Percentiles rank a stretch among this genome's conserved stretches.
phyloP scores from a whole-genome alignment of 2,329 filamentous ascomycete species.

The Clonostachys byssicola region DNA sequence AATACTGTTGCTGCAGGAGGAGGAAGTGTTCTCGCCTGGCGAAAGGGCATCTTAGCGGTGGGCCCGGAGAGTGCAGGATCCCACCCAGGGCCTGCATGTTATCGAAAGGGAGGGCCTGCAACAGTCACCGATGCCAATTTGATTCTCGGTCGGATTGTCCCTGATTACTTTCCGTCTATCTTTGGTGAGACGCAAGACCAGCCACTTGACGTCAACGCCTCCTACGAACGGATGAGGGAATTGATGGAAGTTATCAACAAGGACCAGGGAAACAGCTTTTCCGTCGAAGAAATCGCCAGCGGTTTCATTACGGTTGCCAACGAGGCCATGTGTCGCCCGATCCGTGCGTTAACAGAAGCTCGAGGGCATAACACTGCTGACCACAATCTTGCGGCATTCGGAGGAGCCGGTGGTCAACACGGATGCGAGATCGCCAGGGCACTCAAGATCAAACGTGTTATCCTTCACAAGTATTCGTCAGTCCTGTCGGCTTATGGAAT shows the following conservation, averaged over 20 bases:
- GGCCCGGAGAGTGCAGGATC: constrained; percentile 69
- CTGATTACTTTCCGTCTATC: constrained; percentile 64
- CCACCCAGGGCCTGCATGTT: constrained; percentile 68
- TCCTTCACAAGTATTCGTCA: constrained; percentile 38
- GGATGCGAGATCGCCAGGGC: constrained; percentile 34
- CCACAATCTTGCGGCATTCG: constrained; percentile 28
- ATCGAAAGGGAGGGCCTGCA: constrained; percentile 64
- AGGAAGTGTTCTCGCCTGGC: constrained; percentile 64
- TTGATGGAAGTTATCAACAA: constrained; percentile 35
- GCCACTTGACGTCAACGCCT: constrained; percentile 31
- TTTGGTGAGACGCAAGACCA: constrained; percentile 65
- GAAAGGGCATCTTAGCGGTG: constrained; percentile 68
- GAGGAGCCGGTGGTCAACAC: constrained; percentile 35
- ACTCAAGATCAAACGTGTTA: constrained; percentile 32
- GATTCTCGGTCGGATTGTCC: constrained; percentile 54
- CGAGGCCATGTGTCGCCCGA: constrained; percentile 26
- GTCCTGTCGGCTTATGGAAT: constrained; percentile 42
- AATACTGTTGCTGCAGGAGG: constrained; percentile 77
- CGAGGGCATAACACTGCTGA: constrained; percentile 25
- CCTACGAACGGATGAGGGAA: constrained; percentile 29
- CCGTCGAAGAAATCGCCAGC: constrained; percentile 25
- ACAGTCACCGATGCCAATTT: constrained; percentile 71
- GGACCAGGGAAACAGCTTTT: constrained; percentile 20
- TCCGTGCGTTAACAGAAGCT: constrained; percentile 26
- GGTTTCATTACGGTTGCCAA: constrained; percentile 29